Percentiles rank a stretch among this genome's conserved stretches.
phyloP scores from a whole-genome alignment of 768 basidiomycete species.

The Macrocybe gigantea region DNA sequence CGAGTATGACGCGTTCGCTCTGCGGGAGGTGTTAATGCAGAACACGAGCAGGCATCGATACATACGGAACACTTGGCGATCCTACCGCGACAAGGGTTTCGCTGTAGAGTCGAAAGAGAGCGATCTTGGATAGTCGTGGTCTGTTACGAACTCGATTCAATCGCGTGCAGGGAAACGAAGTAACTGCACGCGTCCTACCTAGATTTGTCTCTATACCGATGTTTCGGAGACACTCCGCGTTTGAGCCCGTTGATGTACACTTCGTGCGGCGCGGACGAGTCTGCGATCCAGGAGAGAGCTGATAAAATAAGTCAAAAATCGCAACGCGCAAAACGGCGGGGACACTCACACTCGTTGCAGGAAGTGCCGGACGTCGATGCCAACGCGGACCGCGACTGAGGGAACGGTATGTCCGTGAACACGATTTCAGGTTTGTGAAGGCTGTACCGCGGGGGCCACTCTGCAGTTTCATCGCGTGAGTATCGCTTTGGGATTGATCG shows the following conservation, averaged over 20 bases:
- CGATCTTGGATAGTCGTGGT: conserved; percentile 46
- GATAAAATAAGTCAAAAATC: neutral
- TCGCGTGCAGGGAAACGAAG: neutral
- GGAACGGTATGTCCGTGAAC: conserved; percentile 58
- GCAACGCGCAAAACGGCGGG: neutral
- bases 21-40: too few species aligned
- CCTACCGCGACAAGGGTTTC: conserved; percentile 7
- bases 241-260: conserved; percentile 76
- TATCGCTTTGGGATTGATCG: neutral
- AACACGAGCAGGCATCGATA: too few species aligned
- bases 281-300: conserved; percentile 73
- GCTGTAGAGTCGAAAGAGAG: conserved; percentile 45
- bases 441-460: conserved; percentile 40
- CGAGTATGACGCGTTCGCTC: too few species aligned
- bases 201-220: conserved; percentile 55
- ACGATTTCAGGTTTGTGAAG: conserved; percentile 43
- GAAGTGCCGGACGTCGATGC: conserved; percentile 28
- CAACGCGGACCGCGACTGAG: conserved; percentile 43
- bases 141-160: conserved; percentile 21
- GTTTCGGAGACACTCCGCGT: conserved; percentile 71
- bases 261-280: conserved; percentile 40
- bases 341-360: conserved; percentile 62
- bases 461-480: conserved; percentile 20
- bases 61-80: too few species aligned
- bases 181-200: conserved; percentile 32